Percentiles rank a stretch among this genome's conserved stretches.
Evolutionary conservation across 768 basidiomycete species (phyloP).

Genomic region (Collybia sp.): DNA sequence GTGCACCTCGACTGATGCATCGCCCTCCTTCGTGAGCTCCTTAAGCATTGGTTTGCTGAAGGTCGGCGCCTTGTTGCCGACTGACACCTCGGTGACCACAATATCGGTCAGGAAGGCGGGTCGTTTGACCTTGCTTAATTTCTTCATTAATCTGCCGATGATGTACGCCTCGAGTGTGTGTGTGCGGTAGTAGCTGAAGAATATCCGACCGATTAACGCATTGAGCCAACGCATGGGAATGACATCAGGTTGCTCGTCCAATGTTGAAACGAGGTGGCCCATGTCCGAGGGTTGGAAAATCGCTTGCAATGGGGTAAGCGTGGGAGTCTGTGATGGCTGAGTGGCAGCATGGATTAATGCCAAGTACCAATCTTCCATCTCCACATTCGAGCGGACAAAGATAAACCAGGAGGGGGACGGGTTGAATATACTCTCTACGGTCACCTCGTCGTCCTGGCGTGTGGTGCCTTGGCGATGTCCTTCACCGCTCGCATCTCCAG

Average conservation of each 20-base stretch:
- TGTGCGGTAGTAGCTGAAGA: conserved; percentile 90
- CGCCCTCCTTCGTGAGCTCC: conserved; percentile 91
- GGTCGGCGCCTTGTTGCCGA: conserved; percentile 80
- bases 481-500: conserved; percentile 33
- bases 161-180: conserved; percentile 78
- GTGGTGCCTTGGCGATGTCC: no score
- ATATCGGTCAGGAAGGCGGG: conserved; percentile 85
- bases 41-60: conserved; percentile 98
- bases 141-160: conserved; percentile 88
- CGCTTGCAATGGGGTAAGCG: conserved; percentile 50
- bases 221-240: conserved; percentile 99
- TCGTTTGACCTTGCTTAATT: conserved; percentile 86
- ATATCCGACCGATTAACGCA: conserved; percentile 86
- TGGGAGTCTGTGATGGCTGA: conserved; percentile 56
- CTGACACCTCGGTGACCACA: conserved; percentile 82
- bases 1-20: conserved; percentile 85
- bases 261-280: conserved; percentile 72
- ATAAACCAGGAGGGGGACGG: conserved; percentile 82
- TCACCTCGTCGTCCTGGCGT: conserved; percentile 29
- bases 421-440: conserved; percentile 47
- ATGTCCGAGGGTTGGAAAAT: conserved; percentile 80
- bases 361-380: conserved; percentile 98
- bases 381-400: conserved; percentile 80
- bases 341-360: conserved; percentile 73
- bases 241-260: conserved; percentile 93